These are phyloP conservation scores for Poronia punctata DNA, from an alignment of 495 filamentous ascomycete genomes.

Conservation along the genomic window DNA sequence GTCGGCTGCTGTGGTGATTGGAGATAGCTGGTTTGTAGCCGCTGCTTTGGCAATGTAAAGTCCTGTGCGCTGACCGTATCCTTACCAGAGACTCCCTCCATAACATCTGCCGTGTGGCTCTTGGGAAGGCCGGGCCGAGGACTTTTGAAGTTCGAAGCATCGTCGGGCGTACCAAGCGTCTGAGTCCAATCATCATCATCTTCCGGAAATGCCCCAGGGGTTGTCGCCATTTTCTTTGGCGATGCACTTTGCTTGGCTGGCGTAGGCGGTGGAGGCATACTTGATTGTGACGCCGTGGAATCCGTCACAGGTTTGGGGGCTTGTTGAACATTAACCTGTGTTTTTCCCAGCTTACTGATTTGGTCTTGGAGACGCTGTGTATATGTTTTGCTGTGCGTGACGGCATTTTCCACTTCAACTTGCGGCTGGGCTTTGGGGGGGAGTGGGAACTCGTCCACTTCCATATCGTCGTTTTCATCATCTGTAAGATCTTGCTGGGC, in stretches of 20 bases:
- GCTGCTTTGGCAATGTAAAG: conserved; percentile 33
- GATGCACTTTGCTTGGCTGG: conserved; percentile 28
- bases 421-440: conserved; percentile 26
- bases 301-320: conserved; percentile 65
- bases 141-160: conserved; percentile 28
- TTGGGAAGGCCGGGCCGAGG: conserved; percentile 46
- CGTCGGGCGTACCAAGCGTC: conserved; percentile 38
- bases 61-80: conserved; percentile 32
- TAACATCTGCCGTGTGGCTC: conserved; percentile 51
- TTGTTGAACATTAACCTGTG: conserved; percentile 52
- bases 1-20: conserved; percentile 35
- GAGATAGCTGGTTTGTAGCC: conserved; percentile 20
- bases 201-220: conserved; percentile 50
- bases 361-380: conserved; percentile 87
- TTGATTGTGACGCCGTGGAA: conserved; percentile 18
- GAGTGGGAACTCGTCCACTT: conserved; percentile 49
- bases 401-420: conserved; percentile 24
- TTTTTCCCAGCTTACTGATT: conserved; percentile 86
- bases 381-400: conserved; percentile 73
- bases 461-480: conserved; percentile 49
- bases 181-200: conserved; percentile 83
- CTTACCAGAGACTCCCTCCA: conserved; percentile 48
- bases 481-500: conserved; percentile 32
- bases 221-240: conserved; percentile 24
- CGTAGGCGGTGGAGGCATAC: conserved; percentile 49